Evolutionary conservation across 352 stramenopile genomes (phyloP), one percentile per base, ranked within the genome.

Genomic region (Globisporangium acanthophoron): DNA sequence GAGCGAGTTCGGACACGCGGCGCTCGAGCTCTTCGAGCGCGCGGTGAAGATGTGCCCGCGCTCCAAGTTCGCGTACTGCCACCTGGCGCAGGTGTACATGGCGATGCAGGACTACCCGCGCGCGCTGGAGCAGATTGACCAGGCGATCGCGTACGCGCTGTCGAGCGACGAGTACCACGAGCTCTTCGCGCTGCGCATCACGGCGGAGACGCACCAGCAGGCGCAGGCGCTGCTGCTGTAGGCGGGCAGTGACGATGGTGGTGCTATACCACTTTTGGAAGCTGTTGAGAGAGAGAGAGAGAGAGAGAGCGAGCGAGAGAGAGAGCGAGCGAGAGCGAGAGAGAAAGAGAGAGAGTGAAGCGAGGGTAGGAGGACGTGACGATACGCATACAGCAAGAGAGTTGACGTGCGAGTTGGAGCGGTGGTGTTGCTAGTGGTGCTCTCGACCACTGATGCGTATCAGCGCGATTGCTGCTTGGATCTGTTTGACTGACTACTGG

Each of bases 31-130:
- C 46, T 92, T 92, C 55, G 77, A 92, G 62, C 88, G 80, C 61
- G 83, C 83, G 2, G 80, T 90, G 47, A 69, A 79, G 55, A 87
- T 81, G 73, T 90, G 80, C 18, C 83, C 83, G 49, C 78, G 80
- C 57, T 92, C 80, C 62, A 90, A 92, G 73, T 88, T 90, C 40
- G 83, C 83, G 24, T 87, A 90, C 71, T 89, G 78, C 69, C 80
- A 92, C 61, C 46, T 92, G 47, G 83, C 83, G 40, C 83, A 92
- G 63, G 78, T 92, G 56, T 91, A 90, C 69, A 88, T 92, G 80
- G 80, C 80, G 40, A 90, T 92, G 83, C 80, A 91, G 62, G 80
- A 90, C 55, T 90, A 91, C 62, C 64, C 76, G 33, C 75, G 72
- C 50, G 83, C 83, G 44, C 86, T 92, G 45, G 78, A 90, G 69